Evolutionary conservation across 2,329 filamentous ascomycete genomes (phyloP).

Genomic region (Talaromyces verruculosus): DNA sequence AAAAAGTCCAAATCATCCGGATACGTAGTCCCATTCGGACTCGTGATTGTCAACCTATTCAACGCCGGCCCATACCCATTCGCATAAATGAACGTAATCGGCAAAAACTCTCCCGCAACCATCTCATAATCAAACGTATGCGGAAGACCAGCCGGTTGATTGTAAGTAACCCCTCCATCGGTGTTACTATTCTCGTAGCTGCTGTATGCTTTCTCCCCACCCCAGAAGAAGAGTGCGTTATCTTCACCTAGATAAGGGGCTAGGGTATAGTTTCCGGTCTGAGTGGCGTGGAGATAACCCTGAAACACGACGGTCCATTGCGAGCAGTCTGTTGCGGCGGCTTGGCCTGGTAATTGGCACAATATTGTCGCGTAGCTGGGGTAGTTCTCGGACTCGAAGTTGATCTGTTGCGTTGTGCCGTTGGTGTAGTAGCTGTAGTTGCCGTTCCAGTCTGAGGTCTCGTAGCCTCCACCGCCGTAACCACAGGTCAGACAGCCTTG

Average conservation of each 20-base stretch:
- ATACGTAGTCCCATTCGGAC: slow-evolving; percentile 10
- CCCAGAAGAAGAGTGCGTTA: slow-evolving; percentile 15
- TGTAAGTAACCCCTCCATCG: slow-evolving; percentile 12
- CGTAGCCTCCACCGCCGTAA: slow-evolving; percentile 14
- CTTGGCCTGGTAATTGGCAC: slow-evolving; percentile 11
- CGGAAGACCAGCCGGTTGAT: slow-evolving; percentile 3
- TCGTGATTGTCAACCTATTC: slow-evolving; percentile 13
- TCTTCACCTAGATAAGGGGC: not conserved
- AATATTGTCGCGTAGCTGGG: slow-evolving; percentile 9
- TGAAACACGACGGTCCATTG: slow-evolving; percentile 19
- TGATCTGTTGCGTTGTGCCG: slow-evolving; percentile 18
- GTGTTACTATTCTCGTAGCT: slow-evolving; percentile 11
- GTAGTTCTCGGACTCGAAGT: slow-evolving; percentile 18
- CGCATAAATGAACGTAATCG: slow-evolving; percentile 14
- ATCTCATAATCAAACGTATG: slow-evolving; percentile 7
- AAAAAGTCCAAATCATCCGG: slow-evolving; percentile 12
- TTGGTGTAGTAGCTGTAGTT: slow-evolving; percentile 19
- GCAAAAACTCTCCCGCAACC: slow-evolving; percentile 13
- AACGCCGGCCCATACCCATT: slow-evolving; percentile 16
- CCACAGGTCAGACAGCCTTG: slow-evolving; percentile 9
- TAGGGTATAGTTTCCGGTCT: slow-evolving; percentile 12
- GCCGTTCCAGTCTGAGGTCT: slow-evolving; percentile 16
- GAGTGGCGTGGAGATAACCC: slow-evolving; percentile 16
- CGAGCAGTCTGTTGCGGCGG: slow-evolving; percentile 8
- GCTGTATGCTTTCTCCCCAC: slow-evolving; percentile 7